Conservation (phyloP, 1,284 basidiomycete species). For the Neolentinus lepideus region DNA sequence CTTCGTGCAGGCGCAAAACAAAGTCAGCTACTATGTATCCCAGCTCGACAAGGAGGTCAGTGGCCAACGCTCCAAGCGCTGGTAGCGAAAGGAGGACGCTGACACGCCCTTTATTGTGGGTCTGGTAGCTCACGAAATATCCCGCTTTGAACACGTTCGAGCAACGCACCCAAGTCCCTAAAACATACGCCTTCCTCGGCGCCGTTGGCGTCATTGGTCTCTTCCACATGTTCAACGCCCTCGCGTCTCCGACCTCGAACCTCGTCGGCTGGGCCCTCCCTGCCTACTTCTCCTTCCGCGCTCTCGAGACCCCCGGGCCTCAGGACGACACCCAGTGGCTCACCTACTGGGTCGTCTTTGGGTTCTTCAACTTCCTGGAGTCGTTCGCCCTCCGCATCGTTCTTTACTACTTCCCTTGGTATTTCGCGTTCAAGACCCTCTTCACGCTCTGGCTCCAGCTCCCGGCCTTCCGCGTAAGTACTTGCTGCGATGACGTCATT, state of each 20-base stretch:
- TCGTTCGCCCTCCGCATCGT: slow-evolving; percentile 66
- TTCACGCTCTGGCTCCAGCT: slow-evolving; percentile 87
- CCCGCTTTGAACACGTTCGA: slow-evolving; percentile 80
- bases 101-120: no score
- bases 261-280: slow-evolving; percentile 81
- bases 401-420: slow-evolving; percentile 84
- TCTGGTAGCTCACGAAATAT: slow-evolving; percentile 81
- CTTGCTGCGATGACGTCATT: slow-evolving; percentile 6
- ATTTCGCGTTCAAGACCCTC: slow-evolving; percentile 84
- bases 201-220: slow-evolving; percentile 55
- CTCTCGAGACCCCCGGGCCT: slow-evolving; percentile 66
- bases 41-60: slow-evolving; percentile 93
- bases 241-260: slow-evolving; percentile 78
- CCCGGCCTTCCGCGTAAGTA: slow-evolving; percentile 70
- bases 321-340: slow-evolving; percentile 85
- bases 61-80: slow-evolving; percentile 10
- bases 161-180: slow-evolving; percentile 87
- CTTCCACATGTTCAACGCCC: slow-evolving; percentile 77
- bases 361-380: slow-evolving; percentile 82
- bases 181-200: slow-evolving; percentile 86
- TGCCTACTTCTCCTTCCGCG: slow-evolving; percentile 82
- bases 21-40: slow-evolving; percentile 67
- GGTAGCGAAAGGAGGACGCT: no score
- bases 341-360: slow-evolving; percentile 85
- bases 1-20: slow-evolving; percentile 72